Conservation (phyloP, 441 rosid species). For the Adansonia gregorii region DNA sequence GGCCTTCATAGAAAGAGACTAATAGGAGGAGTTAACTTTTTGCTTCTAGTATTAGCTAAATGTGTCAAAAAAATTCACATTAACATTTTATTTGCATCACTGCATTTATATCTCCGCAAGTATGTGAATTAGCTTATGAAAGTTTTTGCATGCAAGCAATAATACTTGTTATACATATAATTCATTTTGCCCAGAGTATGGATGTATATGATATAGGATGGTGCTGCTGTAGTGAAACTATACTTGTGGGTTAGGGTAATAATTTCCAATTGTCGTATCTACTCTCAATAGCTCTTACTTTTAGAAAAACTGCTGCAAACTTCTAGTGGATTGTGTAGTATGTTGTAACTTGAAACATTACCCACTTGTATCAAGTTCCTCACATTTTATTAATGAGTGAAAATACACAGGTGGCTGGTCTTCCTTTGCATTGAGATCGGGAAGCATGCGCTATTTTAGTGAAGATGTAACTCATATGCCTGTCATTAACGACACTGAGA, state of each 20-base stretch:
- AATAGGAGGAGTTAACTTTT: background rate
- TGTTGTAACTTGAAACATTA: background rate
- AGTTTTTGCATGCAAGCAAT: background rate
- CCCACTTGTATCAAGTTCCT: background rate
- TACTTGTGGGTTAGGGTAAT: too few relatives aligned
- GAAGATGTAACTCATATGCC: constrained; percentile 74
- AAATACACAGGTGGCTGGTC: constrained; percentile 47
- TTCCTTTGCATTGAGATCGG: constrained; percentile 46
- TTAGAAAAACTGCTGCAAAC: background rate
- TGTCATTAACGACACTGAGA: constrained; percentile 54
- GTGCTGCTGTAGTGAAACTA: too few relatives aligned
- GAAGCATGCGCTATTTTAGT: constrained; percentile 56
- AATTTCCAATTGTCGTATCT: background rate
- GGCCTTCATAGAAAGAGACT: background rate
- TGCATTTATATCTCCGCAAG: background rate
- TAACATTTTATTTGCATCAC: background rate
- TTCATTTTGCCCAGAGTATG: background rate
- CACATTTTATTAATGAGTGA: constrained; percentile 17
- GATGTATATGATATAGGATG: background rate
- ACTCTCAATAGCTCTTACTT: background rate
- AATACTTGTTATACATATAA: background rate
- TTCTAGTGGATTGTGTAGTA: background rate
- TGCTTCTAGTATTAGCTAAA: background rate
- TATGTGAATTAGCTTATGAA: background rate
- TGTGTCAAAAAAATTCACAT: background rate